Conservation (phyloP, 2,329 filamentous ascomycete genomes). For the Aspergillus bombycis region DNA sequence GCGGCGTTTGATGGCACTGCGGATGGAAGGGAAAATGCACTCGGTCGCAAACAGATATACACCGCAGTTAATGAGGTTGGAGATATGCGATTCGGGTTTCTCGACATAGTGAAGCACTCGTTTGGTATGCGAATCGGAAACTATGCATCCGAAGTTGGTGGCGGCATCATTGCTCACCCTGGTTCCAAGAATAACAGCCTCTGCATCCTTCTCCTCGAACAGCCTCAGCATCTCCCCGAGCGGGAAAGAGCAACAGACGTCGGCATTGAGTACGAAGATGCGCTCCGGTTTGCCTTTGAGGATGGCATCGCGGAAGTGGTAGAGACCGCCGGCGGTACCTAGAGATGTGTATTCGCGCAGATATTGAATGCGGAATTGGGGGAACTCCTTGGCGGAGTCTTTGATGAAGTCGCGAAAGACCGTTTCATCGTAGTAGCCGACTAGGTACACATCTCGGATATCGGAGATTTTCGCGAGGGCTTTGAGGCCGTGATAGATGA, state of each 20-base stretch:
- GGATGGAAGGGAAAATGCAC: constrained; percentile 94
- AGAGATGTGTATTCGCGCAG: constrained; percentile 96
- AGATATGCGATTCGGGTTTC: constrained; percentile 97
- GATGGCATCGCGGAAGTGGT: constrained; percentile 99
- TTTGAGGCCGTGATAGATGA: constrained; percentile 96
- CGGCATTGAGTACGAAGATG: constrained; percentile 96
- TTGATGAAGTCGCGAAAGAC: constrained; percentile 99
- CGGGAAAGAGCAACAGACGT: constrained; percentile 98
- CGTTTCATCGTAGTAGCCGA: constrained; percentile 97
- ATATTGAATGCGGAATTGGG: constrained; percentile 88
- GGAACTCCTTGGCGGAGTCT: constrained; percentile 80
- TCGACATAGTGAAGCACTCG: constrained; percentile 98
- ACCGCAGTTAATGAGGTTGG: constrained; percentile 98
- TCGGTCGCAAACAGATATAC: constrained; percentile 97
- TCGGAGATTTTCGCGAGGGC: constrained; percentile 88
- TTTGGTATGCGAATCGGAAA: constrained; percentile 89
- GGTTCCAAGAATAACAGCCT: constrained; percentile 94
- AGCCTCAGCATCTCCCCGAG: constrained; percentile 93
- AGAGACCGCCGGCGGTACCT: constrained; percentile 92
- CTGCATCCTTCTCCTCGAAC: constrained; percentile 92
- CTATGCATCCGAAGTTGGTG: constrained; percentile 96
- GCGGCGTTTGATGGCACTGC: constrained; percentile 91
- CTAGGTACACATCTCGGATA: constrained; percentile 94
- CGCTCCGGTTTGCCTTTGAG: constrained; percentile 92
- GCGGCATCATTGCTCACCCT: constrained; percentile 88